Conservation (phyloP, 306 rosid genomes). For the Potentilla sterilis region DNA sequence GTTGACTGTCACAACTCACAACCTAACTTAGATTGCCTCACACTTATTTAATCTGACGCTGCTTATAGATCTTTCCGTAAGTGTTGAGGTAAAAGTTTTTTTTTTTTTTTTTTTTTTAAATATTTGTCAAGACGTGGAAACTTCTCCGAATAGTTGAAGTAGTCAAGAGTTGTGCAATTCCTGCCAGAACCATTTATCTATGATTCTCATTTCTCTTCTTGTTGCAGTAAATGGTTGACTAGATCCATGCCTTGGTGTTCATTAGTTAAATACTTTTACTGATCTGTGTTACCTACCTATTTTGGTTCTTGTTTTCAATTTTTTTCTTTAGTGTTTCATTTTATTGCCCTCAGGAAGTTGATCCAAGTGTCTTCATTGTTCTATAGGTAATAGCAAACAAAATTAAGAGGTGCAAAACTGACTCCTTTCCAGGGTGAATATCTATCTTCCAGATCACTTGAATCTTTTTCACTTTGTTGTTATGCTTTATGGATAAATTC, state of each 20-base stretch:
- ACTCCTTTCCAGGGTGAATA: constrained; percentile 76
- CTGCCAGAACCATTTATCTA: background rate
- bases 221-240: background rate
- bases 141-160: constrained; percentile 5
- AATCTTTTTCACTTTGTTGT: constrained; percentile 19
- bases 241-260: background rate
- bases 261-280: background rate
- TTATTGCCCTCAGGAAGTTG: constrained; percentile 27
- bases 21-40: background rate
- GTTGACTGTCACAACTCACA: background rate
- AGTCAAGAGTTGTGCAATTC: background rate
- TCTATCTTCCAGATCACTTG: constrained; percentile 28
- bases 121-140: background rate
- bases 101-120: background rate
- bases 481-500: constrained; percentile 18
- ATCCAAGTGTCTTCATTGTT: constrained; percentile 34
- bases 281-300: constrained; percentile 12
- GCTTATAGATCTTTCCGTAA: background rate
- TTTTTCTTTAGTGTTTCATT: constrained; percentile 6
- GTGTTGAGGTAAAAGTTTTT: no score
- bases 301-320: background rate
- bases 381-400: constrained; percentile 81
- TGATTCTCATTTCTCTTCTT: background rate
- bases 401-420: constrained; percentile 98
- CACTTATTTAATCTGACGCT: background rate